Conservation (phyloP, 2,329 filamentous ascomycete genomes). For the Esteya vermicola region DNA sequence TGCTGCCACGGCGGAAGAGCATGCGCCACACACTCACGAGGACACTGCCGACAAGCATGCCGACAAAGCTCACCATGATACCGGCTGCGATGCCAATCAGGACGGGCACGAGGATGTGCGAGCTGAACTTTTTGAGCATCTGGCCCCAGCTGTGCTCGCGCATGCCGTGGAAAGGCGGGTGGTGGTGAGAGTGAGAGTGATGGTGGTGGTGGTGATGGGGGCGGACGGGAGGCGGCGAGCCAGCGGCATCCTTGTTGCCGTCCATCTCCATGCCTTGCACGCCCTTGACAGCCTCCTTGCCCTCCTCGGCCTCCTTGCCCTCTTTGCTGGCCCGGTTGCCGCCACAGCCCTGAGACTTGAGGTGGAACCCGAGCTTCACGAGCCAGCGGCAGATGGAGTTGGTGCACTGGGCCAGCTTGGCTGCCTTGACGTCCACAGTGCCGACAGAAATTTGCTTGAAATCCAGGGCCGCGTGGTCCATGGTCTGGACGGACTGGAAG, state of each 20-base stretch:
- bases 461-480: not conserved
- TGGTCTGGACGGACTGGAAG: not conserved
- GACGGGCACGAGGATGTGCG: slow-evolving; percentile 53
- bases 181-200: slow-evolving; percentile 5
- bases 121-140: slow-evolving; percentile 39
- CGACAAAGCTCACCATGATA: slow-evolving; percentile 50
- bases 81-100: slow-evolving; percentile 56
- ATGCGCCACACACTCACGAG: slow-evolving; percentile 42
- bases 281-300: slow-evolving; percentile 2
- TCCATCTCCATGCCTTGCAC: no score
- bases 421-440: no score
- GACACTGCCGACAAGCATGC: slow-evolving; percentile 50
- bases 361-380: slow-evolving; percentile 30
- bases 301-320: no score
- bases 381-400: slow-evolving; percentile 42
- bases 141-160: slow-evolving; percentile 26
- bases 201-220: slow-evolving; percentile 8
- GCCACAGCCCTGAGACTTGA: slow-evolving; percentile 25
- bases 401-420: slow-evolving; percentile 21
- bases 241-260: not conserved
- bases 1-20: slow-evolving; percentile 31
- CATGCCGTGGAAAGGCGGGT: slow-evolving; percentile 8
- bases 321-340: no score
- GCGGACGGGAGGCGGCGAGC: no score
- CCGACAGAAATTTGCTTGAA: no score